Percentiles rank a stretch among this genome's conserved stretches.
Evolutionary conservation across 805 yeast species (phyloP).

Genomic region (Barnettozyma populi): DNA sequence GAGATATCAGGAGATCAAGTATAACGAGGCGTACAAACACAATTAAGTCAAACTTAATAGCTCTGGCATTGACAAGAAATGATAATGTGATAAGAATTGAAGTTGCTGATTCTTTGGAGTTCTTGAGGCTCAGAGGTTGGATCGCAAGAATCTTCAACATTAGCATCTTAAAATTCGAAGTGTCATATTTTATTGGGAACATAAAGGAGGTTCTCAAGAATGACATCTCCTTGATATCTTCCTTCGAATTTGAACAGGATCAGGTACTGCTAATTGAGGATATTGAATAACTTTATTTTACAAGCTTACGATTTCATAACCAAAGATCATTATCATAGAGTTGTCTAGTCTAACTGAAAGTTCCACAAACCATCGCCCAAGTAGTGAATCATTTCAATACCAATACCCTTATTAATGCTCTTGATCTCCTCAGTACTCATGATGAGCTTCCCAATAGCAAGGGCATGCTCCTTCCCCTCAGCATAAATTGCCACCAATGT

Average conservation of each 20-base stretch:
- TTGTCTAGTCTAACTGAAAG: slow-evolving; percentile 40
- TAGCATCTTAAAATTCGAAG: slow-evolving; percentile 22
- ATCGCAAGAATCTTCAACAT: slow-evolving; percentile 23
- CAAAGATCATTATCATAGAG: not conserved
- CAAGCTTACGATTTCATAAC: not conserved
- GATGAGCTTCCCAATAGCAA: slow-evolving; percentile 82
- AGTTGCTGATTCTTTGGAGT: slow-evolving; percentile 27
- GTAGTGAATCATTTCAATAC: slow-evolving; percentile 77
- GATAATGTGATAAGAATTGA: slow-evolving; percentile 5
- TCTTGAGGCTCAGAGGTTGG: slow-evolving; percentile 31
- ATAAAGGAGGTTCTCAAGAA: slow-evolving; percentile 21
- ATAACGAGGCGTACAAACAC: not conserved
- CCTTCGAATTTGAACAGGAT: slow-evolving; percentile 17
- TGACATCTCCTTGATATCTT: slow-evolving; percentile 21
- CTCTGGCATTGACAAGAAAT: slow-evolving; percentile 3
- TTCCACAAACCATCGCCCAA: slow-evolving; percentile 89
- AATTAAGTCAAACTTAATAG: slow-evolving; percentile 2
- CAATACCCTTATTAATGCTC: slow-evolving; percentile 77
- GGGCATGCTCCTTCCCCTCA: slow-evolving; percentile 86
- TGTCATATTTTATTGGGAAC: slow-evolving; percentile 21
- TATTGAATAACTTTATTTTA: not conserved
- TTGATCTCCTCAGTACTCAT: slow-evolving; percentile 91
- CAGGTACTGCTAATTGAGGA: slow-evolving; percentile 12
- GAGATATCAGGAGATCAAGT: slow-evolving; percentile 1
- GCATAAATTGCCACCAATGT: slow-evolving; percentile 80